Evolutionary conservation across 768 basidiomycete species (phyloP).

Genomic region (Russula emetica): DNA sequence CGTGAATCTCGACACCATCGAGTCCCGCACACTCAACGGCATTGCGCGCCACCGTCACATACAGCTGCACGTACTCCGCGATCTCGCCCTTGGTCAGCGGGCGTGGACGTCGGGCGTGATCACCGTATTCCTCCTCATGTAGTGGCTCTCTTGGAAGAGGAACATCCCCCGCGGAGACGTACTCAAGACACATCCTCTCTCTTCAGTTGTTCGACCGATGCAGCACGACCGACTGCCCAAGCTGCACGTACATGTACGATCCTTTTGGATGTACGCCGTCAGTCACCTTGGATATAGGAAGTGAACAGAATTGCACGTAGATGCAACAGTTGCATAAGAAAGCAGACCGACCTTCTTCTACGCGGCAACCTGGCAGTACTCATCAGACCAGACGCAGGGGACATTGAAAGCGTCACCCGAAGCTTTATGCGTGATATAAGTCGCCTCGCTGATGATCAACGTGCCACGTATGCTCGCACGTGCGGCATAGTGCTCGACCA

Average conservation of each 20-base stretch:
- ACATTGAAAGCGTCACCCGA: slow-evolving; percentile 38
- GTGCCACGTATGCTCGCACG: slow-evolving; percentile 47
- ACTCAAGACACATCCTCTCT: slow-evolving; percentile 29
- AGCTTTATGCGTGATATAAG: slow-evolving; percentile 49
- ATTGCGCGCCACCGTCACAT: slow-evolving; percentile 35
- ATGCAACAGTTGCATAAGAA: not conserved
- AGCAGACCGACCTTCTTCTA: slow-evolving; percentile 53
- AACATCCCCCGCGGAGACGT: slow-evolving; percentile 32
- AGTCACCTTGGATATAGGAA: slow-evolving; percentile 32
- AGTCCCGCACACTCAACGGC: slow-evolving; percentile 34
- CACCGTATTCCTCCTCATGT: not conserved
- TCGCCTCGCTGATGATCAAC: slow-evolving; percentile 55
- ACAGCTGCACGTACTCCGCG: slow-evolving; percentile 46
- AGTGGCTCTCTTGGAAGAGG: slow-evolving; percentile 12
- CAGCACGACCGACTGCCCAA: slow-evolving; percentile 49
- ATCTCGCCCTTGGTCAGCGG: slow-evolving; percentile 48
- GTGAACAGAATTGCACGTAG: not conserved
- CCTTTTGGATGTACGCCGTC: slow-evolving; percentile 44
- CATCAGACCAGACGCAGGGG: slow-evolving; percentile 48
- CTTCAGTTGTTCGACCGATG: slow-evolving; percentile 27
- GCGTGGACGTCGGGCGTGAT: slow-evolving; percentile 39
- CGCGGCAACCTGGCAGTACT: slow-evolving; percentile 48
- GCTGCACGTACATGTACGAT: slow-evolving; percentile 43
- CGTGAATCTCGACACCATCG: slow-evolving; percentile 44
- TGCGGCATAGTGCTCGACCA: slow-evolving; percentile 47